Evolutionary conservation across 2,329 filamentous ascomycete species (phyloP).

Genomic region (Pochonia chlamydosporia): DNA sequence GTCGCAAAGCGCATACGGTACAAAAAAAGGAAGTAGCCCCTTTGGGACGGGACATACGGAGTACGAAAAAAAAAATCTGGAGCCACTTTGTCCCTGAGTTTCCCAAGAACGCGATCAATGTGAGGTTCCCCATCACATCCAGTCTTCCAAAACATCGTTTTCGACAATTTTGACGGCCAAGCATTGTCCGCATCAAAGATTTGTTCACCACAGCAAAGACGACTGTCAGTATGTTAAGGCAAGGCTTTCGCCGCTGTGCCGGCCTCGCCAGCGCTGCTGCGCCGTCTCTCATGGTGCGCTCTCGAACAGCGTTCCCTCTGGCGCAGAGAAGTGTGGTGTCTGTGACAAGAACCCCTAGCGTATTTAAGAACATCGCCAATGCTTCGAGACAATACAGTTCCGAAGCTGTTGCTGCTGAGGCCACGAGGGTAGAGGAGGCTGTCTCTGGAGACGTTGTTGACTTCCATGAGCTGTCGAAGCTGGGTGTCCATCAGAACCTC

Average conservation of each 20-base stretch:
- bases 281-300: slow-evolving; percentile 22
- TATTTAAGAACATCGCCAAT: slow-evolving; percentile 17
- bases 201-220: neutral
- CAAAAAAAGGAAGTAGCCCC: slow-evolving; percentile 1
- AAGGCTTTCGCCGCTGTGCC: slow-evolving; percentile 34
- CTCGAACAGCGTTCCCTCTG: slow-evolving; percentile 19
- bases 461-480: slow-evolving; percentile 38
- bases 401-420: slow-evolving; percentile 26
- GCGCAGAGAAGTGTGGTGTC: slow-evolving; percentile 15
- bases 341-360: slow-evolving; percentile 11
- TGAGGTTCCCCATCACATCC: neutral
- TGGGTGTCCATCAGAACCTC: slow-evolving; percentile 58
- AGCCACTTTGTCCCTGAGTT: neutral
- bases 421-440: slow-evolving; percentile 4
- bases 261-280: slow-evolving; percentile 26
- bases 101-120: neutral
- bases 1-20: neutral
- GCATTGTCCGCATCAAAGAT: neutral
- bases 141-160: neutral
- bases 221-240: slow-evolving; percentile 25
- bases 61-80: slow-evolving; percentile 7
- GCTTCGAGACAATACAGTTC: slow-evolving; percentile 33
- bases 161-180: neutral
- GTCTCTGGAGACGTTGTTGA: slow-evolving; percentile 23
- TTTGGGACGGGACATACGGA: neutral